Evolutionary conservation across 2,329 filamentous ascomycete genomes (phyloP), one percentile per base, ranked within the genome.

Genomic region (Ustulina deusta): DNA sequence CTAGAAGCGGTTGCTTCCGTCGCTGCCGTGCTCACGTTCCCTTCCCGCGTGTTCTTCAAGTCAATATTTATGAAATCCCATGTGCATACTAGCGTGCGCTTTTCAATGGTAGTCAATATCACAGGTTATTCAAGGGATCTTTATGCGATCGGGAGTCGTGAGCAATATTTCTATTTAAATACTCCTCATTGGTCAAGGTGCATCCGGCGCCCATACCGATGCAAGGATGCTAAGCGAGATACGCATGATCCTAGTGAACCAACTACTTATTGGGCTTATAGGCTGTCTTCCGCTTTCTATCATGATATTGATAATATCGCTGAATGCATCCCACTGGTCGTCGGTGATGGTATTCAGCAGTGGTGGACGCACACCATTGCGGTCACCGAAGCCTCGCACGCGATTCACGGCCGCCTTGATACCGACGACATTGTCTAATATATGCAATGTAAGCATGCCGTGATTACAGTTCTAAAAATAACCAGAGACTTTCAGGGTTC

Each of bases 401-500:
- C 69, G 68, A 51, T 65, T 11, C 17, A 70, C 46, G 13, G 69
- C 69, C 49, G 70, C 69, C 42, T 68, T 68, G 29, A 71, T 71
- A 36, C 67, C 64, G 52, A 71, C 48, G 42, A 71, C 60, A 56
- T 69, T 67, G 32, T 70, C 65, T 70, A 46, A 57, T 13, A 56
- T 10, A 51, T 42, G n/a, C n/a, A n/a, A 51, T 34, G 65, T 70
- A 42, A 70, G 68, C 32, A 46, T 51, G 51, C 7, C 57, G 20
- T 11, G n/a, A 22, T 32, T n/a, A n/a, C 38, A 9, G 4, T 38
- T 36, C 13, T 4, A 29, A 10, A n/a, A 13, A 11, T 27, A 52
- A 15, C 11, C 2, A n/a, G n/a, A 20, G 4, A 42, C 40, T 22
- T n/a, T 29, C 29, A 56, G 17, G 13, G 40, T 25, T 20, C 20